Evolutionary conservation across 2,329 filamentous ascomycete species (phyloP), one percentile per base, ranked within the genome.

Genomic region (Talaromyces sp.): DNA sequence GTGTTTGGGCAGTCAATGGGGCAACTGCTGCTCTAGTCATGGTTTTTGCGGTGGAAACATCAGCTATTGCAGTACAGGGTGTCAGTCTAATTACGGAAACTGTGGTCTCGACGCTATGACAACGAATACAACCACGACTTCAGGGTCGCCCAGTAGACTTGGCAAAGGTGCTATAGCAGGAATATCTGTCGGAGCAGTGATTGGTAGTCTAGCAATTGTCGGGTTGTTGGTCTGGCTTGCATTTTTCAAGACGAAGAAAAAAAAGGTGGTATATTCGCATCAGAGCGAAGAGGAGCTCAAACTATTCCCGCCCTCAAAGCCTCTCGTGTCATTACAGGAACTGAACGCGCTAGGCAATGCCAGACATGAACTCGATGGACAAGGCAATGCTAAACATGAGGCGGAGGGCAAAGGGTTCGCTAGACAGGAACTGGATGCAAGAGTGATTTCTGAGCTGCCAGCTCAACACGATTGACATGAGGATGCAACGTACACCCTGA

Each of bases 181-280:
- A 37, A 56, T 56, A 22, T 56, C 50, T 56, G 50, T 56, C 1
- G 50, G 50, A 10, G 27, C 31, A 19, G n/a, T n/a, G 50, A 56
- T 56, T 56, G 50, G 50, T 22, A n/a, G 50, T 19, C 11, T 56
- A 10, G 50, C 50, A 37, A 9, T 56, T 3, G 31, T 56, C 31
- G 31, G 31, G 6, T 7, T 56, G 19, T 22, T 56, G 2, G 50
- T 56, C 10, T 56, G 50, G 50, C 50, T 56, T 19, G 31, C 31
- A 35, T 56, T 56, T 37, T 56, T 56, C 11, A 56, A n/a, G 35
- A 56, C 31, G 50, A 56, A 56, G 50, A 56, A 56, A n/a, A 56
- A 19, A 31, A 56, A 35, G 50, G 15, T 56, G 31, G 31, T 5
- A 37, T 56, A 56, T 56, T 35, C 50, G 5, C 7, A 13, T 35